Percentiles rank a stretch among this genome's conserved stretches.
Evolutionary conservation across 2,329 filamentous ascomycete genomes (phyloP).

Genomic region (Triangularia verruculosa): DNA sequence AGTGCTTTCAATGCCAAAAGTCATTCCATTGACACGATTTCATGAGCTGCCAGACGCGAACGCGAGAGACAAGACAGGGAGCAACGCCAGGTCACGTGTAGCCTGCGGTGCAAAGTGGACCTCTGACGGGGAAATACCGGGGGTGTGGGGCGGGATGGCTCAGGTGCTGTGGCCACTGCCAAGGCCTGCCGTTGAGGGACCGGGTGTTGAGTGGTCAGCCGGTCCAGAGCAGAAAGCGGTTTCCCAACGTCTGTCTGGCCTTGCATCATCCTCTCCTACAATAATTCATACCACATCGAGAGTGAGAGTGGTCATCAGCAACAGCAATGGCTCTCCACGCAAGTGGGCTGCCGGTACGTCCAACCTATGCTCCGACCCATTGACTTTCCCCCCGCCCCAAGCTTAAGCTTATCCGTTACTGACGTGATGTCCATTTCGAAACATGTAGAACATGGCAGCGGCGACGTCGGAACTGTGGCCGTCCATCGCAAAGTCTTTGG

Average conservation of each 20-base stretch:
- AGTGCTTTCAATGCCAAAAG: background rate
- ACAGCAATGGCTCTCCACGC: conserved; percentile 30
- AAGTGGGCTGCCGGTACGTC: conserved; percentile 31
- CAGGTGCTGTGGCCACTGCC: background rate
- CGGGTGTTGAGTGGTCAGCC: background rate
- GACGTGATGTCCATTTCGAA: background rate
- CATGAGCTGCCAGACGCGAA: background rate
- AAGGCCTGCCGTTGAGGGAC: background rate
- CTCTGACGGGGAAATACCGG: background rate
- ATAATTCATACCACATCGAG: conserved; percentile 1
- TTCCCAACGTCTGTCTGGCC: conserved; percentile 8
- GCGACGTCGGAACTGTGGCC: conserved; percentile 46
- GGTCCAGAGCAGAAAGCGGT: background rate
- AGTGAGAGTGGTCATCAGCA: conserved; percentile 10
- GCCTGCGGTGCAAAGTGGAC: conserved; percentile 9
- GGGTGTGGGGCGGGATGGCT: background rate
- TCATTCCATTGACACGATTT: background rate
- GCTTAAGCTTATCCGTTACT: background rate
- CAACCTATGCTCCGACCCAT: background rate
- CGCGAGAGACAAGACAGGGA: background rate
- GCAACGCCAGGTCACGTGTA: conserved; percentile 27
- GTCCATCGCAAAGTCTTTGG: conserved; percentile 42
- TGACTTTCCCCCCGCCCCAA: background rate
- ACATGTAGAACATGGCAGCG: conserved; percentile 40
- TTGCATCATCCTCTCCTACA: conserved; percentile 10